Percentiles rank a stretch among this genome's conserved stretches.
These are phyloP conservation scores for Cytospora paraplurivora DNA, from an alignment of 2,329 filamentous ascomycete genomes.

Conservation along the genomic window DNA sequence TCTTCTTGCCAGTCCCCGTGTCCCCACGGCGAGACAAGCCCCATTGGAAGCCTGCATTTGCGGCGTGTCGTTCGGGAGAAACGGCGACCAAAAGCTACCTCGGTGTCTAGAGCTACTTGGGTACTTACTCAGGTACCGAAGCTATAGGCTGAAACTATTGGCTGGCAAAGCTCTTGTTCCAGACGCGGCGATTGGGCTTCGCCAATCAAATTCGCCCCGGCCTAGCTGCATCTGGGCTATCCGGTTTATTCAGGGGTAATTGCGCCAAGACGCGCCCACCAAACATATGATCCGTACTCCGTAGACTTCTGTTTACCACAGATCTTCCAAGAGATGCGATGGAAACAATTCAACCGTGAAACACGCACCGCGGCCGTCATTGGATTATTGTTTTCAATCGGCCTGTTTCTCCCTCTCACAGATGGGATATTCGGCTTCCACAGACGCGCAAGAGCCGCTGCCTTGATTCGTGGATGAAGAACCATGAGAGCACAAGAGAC, in stretches of 20 bases:
- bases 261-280: constrained; percentile 1
- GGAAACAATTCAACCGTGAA: constrained; percentile 1
- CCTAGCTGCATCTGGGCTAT: neutral
- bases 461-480: neutral
- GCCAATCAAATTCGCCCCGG: neutral
- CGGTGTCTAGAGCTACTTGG: too few relatives aligned
- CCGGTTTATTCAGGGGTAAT: neutral
- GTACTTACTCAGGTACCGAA: neutral
- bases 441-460: constrained; percentile 4
- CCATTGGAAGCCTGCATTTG: neutral
- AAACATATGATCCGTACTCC: constrained; percentile 14
- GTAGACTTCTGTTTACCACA: constrained; percentile 7
- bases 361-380: neutral
- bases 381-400: neutral
- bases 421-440: constrained; percentile 8
- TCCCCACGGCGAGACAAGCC: neutral
- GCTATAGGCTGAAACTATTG: neutral
- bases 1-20: neutral
- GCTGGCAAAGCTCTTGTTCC: neutral
- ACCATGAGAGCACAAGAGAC: neutral
- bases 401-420: neutral
- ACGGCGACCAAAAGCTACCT: neutral
- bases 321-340: constrained; percentile 16
- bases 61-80: neutral
- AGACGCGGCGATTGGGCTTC: neutral